Evolutionary conservation across 2,329 filamentous ascomycete species (phyloP).

Genomic region (Fusarium concolor): DNA sequence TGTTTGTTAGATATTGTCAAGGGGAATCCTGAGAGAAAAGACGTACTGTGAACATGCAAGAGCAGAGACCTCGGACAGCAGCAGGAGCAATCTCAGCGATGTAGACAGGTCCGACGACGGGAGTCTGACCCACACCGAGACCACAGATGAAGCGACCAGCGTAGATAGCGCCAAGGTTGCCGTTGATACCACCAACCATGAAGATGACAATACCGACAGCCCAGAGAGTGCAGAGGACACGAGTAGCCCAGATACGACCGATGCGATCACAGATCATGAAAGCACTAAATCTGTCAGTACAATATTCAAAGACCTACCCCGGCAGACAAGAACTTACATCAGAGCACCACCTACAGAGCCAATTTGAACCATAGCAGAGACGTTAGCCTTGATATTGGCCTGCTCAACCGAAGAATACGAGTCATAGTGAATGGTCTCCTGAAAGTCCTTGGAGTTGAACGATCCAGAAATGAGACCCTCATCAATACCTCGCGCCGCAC

Average conservation of each 20-base stretch:
- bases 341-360: slow-evolving; percentile 79
- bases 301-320: too few species aligned
- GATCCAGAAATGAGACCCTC: slow-evolving; percentile 82
- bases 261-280: slow-evolving; percentile 70
- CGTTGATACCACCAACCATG: slow-evolving; percentile 63
- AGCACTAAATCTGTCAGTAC: too few species aligned
- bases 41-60: slow-evolving; percentile 60
- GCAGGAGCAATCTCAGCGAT: slow-evolving; percentile 78
- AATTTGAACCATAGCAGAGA: slow-evolving; percentile 85
- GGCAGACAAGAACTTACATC: too few species aligned
- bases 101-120: slow-evolving; percentile 76
- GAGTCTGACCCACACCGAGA: slow-evolving; percentile 73
- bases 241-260: slow-evolving; percentile 72
- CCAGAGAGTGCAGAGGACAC: slow-evolving; percentile 68
- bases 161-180: slow-evolving; percentile 68
- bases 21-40: rapidly evolving
- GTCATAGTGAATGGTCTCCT: slow-evolving; percentile 67
- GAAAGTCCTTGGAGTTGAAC: slow-evolving; percentile 74
- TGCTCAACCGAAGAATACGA: slow-evolving; percentile 63
- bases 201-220: slow-evolving; percentile 69
- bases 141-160: slow-evolving; percentile 75
- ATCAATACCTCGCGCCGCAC: slow-evolving; percentile 81
- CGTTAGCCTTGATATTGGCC: slow-evolving; percentile 79
- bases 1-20: not conserved
- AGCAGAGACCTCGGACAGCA: slow-evolving; percentile 77